Evolutionary conservation across 2,329 filamentous ascomycete species (phyloP), one percentile per base, ranked within the genome.

Genomic region (Talaromyces sp.): DNA sequence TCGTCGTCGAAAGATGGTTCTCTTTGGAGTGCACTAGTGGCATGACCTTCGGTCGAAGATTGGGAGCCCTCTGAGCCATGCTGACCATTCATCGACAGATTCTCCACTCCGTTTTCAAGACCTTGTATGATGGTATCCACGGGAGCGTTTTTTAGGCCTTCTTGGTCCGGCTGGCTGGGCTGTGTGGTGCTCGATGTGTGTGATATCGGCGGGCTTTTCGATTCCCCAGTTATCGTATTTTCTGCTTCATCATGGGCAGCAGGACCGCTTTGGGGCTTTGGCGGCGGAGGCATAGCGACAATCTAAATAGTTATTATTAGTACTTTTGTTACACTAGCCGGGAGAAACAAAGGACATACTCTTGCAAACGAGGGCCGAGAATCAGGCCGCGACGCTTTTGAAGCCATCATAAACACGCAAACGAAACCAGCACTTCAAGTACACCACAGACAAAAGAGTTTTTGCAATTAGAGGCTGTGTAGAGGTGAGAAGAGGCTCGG

Each of bases 341-440:
- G 30, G 34, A 47, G 36, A 47, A 50, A 30, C 30, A 10, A 14
- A 42, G n/a, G 28, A 69, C 81, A 62, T 79, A 91, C 89, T 84
- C 90, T 92, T 76, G 89, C 89, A 81, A 92, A 92, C 51, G 89
- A 91, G 68, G 88, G 83, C 76, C 70, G 69, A 59, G 68, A 63
- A 66, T 68, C 70, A 60, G 65, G 61, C 40, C 68, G 65, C 59
- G 69, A 67, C 61, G 65, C 67, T 57, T 74, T 68, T 31, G 73
- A 72, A 65, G 69, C 67, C 74, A 76, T 77, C 59, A 63, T 68
- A 55, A 57, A 47, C n/a, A 30, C 16, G 4, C 64, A 55, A 65
- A 64, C 61, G 62, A 50, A 59, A 58, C 55, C 59, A 63, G 58
- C 62, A 18, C 50, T 52, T 58, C 30, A 57, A 40, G 6, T 44